Percentiles rank a stretch among this genome's conserved stretches.
Conservation (phyloP, 805 yeast species). For the Ogataea paradorogensis region DNA sequence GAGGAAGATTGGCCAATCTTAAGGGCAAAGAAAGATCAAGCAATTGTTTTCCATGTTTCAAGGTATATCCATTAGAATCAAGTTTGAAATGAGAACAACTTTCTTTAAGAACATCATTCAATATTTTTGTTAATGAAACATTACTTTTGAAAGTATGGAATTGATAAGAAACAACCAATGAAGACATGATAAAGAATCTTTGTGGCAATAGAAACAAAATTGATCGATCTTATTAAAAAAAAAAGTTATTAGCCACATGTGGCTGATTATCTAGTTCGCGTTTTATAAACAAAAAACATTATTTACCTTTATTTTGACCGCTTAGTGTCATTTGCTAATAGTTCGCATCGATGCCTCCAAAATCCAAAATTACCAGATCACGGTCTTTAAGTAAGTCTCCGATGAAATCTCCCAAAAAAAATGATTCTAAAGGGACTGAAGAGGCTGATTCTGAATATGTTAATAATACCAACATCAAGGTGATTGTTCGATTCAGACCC, state of each 20-base stretch:
- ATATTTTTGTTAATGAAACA: slow-evolving; percentile 34
- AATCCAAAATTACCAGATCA: slow-evolving; percentile 5
- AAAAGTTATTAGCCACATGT: slow-evolving; percentile 8
- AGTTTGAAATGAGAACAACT: slow-evolving; percentile 39
- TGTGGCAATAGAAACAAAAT: background rate
- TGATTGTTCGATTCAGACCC: slow-evolving; percentile 73
- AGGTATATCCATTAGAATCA: slow-evolving; percentile 11
- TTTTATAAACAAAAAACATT: slow-evolving; percentile 10
- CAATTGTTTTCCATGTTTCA: slow-evolving; percentile 31
- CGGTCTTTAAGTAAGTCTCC: slow-evolving; percentile 16
- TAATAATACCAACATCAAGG: slow-evolving; percentile 48
- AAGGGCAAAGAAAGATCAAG: slow-evolving; percentile 41
- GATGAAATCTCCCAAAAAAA: slow-evolving; percentile 7
- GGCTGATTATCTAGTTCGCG: slow-evolving; percentile 6
- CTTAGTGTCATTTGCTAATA: slow-evolving; percentile 2
- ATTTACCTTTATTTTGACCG: slow-evolving; percentile 6
- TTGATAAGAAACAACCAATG: slow-evolving; percentile 35
- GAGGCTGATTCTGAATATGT: slow-evolving; percentile 9
- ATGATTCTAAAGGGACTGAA: background rate
- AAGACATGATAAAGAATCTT: slow-evolving; percentile 31
- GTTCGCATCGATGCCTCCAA: slow-evolving; percentile 7
- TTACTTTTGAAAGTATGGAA: slow-evolving; percentile 34
- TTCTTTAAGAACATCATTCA: slow-evolving; percentile 36
- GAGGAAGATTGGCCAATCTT: slow-evolving; percentile 41
- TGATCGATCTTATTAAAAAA: background rate